Base-by-base conservation (phyloP, 306 rosid genomes). In the Abrus pulchellus region DNA sequence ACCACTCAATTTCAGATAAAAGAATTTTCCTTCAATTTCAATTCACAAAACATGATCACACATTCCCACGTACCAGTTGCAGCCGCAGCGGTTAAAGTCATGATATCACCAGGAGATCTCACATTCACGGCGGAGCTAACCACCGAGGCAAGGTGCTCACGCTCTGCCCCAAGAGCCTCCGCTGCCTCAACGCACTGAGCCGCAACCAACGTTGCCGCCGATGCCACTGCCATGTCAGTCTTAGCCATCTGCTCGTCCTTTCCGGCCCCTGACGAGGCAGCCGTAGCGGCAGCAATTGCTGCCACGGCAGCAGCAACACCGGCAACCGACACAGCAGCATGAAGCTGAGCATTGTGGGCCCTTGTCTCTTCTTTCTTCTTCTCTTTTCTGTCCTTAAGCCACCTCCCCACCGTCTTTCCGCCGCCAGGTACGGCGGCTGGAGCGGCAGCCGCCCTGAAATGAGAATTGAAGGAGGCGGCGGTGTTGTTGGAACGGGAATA, bases 121-220 rank as follows among this genome's bases (percentile, higher is more conserved):
- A 96, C 97, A 29, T 92, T 96, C 30, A 96, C 99, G 43, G 99
- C 98, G 0, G 99, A 96, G 88, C 90, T 84, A 7, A 96, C 91
- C 12, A 93, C 97, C 1, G 97, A 64, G 0, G 97, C 86, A 0
- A 93, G 97, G 73, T 96, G 97, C 3, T 96, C 98, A 0, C 98
- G 90, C 54, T 96, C 98, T 0, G 97, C 99, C 0, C 99, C 99
- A 89, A 96, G 47, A 0, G 94, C 94, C 80, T 96, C 99, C 0
- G 99, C 99, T 0, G 92, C 93, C 86, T 96, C 99, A 0, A 93
- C 98, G 9, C 99, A 96, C 64, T 96, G 99, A 3, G 99, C 97
- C 0, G 99, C 99, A 0, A 96, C 98, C 43, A 96, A 53, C 0
- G 98, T 96, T 0, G 99, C 98, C 0, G 99, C 99, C 4, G 99